phyloP scores from a whole-genome alignment of 2,329 filamentous ascomycete genomes.

The Botryosphaeria dothidea region DNA sequence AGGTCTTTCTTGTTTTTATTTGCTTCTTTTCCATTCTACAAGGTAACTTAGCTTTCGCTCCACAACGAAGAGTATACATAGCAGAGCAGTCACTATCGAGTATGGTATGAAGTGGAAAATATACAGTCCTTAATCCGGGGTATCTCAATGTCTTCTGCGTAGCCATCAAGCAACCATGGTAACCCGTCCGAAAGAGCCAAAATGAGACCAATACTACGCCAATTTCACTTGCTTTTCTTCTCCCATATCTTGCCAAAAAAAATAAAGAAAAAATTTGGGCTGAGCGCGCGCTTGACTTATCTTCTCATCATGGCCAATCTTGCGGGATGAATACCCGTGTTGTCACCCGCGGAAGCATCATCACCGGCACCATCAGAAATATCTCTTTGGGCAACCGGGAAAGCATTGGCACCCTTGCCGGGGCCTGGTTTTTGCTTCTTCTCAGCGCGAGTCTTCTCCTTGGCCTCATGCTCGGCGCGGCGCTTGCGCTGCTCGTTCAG shows the following conservation, averaged over 20 bases:
- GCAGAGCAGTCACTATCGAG: too few relatives aligned
- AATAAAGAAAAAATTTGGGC: background rate
- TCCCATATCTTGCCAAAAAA: background rate
- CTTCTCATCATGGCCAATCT: slow-evolving; percentile 38
- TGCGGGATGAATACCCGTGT: slow-evolving; percentile 39
- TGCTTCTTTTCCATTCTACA: background rate
- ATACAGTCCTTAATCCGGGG: background rate
- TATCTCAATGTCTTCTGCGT: background rate
- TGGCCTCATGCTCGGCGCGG: slow-evolving; percentile 49
- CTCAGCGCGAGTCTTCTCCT: slow-evolving; percentile 46
- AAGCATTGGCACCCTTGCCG: slow-evolving; percentile 6
- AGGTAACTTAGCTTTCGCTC: background rate
- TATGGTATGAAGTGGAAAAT: background rate
- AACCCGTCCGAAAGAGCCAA: background rate
- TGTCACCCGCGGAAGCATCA: slow-evolving; percentile 20
- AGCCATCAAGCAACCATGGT: background rate
- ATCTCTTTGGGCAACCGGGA: slow-evolving; percentile 27
- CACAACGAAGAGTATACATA: background rate
- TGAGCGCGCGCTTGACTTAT: too few relatives aligned
- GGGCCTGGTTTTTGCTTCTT: slow-evolving; percentile 34
- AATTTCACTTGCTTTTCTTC: background rate
- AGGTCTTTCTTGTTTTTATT: too few relatives aligned
- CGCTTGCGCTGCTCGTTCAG: slow-evolving; percentile 68
- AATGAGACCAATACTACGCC: background rate
- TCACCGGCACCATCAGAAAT: slow-evolving; percentile 22